phyloP scores from a whole-genome alignment of 257 asterid genomes.

The Asclepias syriaca region DNA sequence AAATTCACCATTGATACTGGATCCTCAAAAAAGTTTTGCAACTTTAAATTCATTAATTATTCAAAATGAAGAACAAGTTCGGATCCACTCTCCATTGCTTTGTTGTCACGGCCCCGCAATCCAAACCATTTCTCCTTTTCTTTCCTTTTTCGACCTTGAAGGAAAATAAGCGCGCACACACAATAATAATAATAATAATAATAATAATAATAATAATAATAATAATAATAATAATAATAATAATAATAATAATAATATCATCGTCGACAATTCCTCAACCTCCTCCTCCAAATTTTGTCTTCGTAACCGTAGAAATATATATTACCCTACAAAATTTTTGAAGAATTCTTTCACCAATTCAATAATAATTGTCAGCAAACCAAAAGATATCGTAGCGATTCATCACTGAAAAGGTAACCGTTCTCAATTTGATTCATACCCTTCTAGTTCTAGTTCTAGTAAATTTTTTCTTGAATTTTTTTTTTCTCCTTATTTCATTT shows the following conservation, averaged over 20 bases:
- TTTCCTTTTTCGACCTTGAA: too few species aligned
- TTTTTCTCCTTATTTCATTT: not conserved
- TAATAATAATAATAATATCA: not conserved
- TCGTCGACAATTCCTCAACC: not conserved
- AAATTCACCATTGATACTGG: too few species aligned
- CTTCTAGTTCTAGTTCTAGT: not conserved
- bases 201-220: too few species aligned
- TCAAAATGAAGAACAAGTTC: too few species aligned
- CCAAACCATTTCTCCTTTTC: too few species aligned
- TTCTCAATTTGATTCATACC: slow-evolving; percentile 20
- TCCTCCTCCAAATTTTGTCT: slow-evolving; percentile 4
- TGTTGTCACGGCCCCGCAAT: too few species aligned
- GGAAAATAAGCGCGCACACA: not conserved
- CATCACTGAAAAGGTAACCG: slow-evolving; percentile 12
- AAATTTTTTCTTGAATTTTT: not conserved
- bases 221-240: not conserved
- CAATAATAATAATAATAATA: not conserved
- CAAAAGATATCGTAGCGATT: not conserved
- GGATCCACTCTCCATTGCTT: too few species aligned
- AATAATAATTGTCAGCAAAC: not conserved
- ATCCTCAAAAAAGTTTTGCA: too few species aligned
- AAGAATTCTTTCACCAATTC: not conserved
- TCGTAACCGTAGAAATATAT: not conserved
- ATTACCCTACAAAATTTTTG: not conserved
- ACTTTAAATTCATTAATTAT: too few species aligned